Evolutionary conservation across 2,329 filamentous ascomycete species (phyloP), one percentile per base, ranked within the genome.

Genomic region (Fusarium domesticum): DNA sequence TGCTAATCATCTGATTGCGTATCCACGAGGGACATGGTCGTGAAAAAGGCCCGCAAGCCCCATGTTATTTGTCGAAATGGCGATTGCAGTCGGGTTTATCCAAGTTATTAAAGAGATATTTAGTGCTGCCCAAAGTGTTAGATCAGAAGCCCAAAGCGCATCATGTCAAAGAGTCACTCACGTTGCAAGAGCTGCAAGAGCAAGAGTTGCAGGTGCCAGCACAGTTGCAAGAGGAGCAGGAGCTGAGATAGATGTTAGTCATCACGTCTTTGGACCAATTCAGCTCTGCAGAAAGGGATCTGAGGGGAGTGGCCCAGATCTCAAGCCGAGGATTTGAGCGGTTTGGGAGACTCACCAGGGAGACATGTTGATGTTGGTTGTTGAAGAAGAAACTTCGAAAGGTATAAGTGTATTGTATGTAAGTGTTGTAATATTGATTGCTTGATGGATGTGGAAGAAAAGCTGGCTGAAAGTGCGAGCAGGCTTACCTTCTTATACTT

Each of bases 311-410:
- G 4, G 14, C 6, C 15, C 19, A 15, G 30, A 28, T 43, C 15
- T n/a, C 32, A 15, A 19, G 10, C 17, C 17, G 2, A 40, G 11
- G 14, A n/a, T 36, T 8, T 1, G 8, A 35, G 8, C 11, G 8
- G 15, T 25, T 14, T 11, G 14, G 37, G 36, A 41, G 15, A 38
- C 58, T 58, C 46, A 60, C 58, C 58, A 61, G 53, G 58, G 58
- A 61, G 58, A 50, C 58, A 61, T 61, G 31, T 51, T 61, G 56
- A 59, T 56, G 45, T 35, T 55, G 48, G 35, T 48, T 56, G 40
- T 39, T 51, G 52, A 54, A 58, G 48, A 50, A 56, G 48, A 23
- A 34, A 45, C 54, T 59, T 59, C 48, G 43, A 53, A 60, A 54
- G 45, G 35, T 53, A 48, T 49, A 48, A 48, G 41, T 51, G 42